Evolutionary conservation across 163 green algal genomes (phyloP).

Genomic region (Scenedesmus sp.): DNA sequence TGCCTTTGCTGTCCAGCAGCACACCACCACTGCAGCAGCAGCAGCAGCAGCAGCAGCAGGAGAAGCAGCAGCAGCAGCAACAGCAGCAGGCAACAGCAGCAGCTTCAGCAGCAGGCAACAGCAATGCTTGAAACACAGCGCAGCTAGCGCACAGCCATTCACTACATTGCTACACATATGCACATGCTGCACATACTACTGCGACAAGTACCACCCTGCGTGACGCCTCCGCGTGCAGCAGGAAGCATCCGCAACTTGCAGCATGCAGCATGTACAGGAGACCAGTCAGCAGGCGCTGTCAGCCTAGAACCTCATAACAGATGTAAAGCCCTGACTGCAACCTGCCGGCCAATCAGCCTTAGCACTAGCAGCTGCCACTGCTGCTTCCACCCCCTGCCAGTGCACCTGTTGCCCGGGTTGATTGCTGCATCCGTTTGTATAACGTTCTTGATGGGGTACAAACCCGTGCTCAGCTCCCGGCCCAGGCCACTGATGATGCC

Average conservation of each 20-base stretch:
- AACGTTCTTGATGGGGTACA: constrained; percentile 83
- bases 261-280: too few relatives aligned
- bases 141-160: not conserved
- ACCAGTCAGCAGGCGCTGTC: too few relatives aligned
- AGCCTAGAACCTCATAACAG: too few relatives aligned
- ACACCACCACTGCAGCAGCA: constrained; percentile 57
- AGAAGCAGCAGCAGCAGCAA: not conserved
- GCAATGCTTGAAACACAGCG: not conserved
- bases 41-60: not conserved
- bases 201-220: too few relatives aligned
- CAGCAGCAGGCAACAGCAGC: not conserved
- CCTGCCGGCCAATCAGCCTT: not conserved
- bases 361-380: not conserved
- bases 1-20: constrained; percentile 74
- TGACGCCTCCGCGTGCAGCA: too few relatives aligned
- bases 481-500: constrained; percentile 91
- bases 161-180: not conserved
- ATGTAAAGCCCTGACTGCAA: too few relatives aligned
- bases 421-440: constrained; percentile 96
- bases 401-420: constrained; percentile 85
- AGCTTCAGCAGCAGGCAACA: not conserved
- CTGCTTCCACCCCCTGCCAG: not conserved
- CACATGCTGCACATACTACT: not conserved
- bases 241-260: too few relatives aligned
- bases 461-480: constrained; percentile 83